Evolutionary conservation across 495 filamentous ascomycete genomes (phyloP).

Genomic region (Penicillium lagena): DNA sequence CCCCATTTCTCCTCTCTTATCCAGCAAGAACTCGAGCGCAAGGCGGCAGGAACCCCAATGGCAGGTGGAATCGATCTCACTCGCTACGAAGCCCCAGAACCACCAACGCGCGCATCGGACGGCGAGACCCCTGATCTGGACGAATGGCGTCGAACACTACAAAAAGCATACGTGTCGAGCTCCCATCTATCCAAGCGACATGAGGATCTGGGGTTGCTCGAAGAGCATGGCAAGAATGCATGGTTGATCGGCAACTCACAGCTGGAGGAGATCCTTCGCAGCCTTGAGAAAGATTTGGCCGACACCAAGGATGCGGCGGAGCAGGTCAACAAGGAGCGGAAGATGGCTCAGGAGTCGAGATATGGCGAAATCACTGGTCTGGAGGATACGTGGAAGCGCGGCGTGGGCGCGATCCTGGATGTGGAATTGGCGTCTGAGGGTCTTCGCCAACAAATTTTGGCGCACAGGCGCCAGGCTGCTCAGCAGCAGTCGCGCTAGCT

Average conservation of each 20-base stretch:
- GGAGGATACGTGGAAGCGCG: constrained; percentile 68
- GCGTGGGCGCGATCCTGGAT: constrained; percentile 65
- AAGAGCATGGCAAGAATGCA: constrained; percentile 77
- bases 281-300: constrained; percentile 73
- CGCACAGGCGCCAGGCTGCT: constrained; percentile 37
- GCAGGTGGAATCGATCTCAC: constrained; percentile 63
- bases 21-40: constrained; percentile 53
- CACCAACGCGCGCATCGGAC: constrained; percentile 26
- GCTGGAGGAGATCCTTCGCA: constrained; percentile 63
- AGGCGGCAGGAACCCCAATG: constrained; percentile 46
- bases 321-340: constrained; percentile 61
- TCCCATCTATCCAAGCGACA: constrained; percentile 60
- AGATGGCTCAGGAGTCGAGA: constrained; percentile 60
- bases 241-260: constrained; percentile 84
- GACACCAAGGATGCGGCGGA: constrained; percentile 59
- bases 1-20: constrained; percentile 55
- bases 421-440: constrained; percentile 70
- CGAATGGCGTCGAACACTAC: constrained; percentile 31
- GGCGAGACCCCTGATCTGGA: constrained; percentile 24
- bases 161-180: constrained; percentile 54
- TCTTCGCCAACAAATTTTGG: constrained; percentile 57
- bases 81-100: constrained; percentile 70
- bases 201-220: constrained; percentile 67
- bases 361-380: constrained; percentile 60
- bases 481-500: constrained; percentile 29